Evolutionary conservation across 164 flowering plant genomes (phyloP).

Genomic region (Nymphaea thermarum): DNA sequence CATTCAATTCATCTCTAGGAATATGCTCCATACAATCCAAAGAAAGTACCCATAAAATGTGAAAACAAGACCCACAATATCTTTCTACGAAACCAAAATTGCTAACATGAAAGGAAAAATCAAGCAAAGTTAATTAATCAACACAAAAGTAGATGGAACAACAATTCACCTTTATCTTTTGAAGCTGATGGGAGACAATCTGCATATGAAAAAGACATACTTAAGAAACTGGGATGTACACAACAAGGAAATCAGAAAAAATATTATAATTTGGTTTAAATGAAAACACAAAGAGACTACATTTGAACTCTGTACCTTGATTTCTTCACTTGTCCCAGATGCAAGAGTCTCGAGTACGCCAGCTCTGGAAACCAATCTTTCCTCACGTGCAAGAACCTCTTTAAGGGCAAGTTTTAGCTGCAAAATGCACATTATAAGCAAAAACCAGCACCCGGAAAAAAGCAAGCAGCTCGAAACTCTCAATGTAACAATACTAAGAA

Average conservation of each 20-base stretch:
- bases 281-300: background rate
- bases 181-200: conserved; percentile 58
- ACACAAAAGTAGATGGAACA: too few species aligned
- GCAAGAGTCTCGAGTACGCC: conserved; percentile 78
- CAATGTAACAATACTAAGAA: background rate
- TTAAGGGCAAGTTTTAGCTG: conserved; percentile 73
- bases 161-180: conserved; percentile 48
- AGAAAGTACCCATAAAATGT: too few species aligned
- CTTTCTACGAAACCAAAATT: too few species aligned
- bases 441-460: conserved; percentile 5
- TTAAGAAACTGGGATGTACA: conserved; percentile 2
- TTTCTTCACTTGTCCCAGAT: conserved; percentile 64
- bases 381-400: conserved; percentile 41
- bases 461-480: background rate
- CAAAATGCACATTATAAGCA: conserved; percentile 8
- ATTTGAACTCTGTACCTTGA: conserved; percentile 37
- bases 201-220: conserved; percentile 14
- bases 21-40: too few species aligned
- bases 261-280: background rate
- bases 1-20: too few species aligned
- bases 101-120: too few species aligned
- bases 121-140: too few species aligned
- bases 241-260: background rate
- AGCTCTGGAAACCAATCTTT: conserved; percentile 53
- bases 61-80: too few species aligned